These are phyloP conservation scores for Rhynchospora pubera DNA, from an alignment of 176 grass and related monocot genomes.

Conservation along the genomic window DNA sequence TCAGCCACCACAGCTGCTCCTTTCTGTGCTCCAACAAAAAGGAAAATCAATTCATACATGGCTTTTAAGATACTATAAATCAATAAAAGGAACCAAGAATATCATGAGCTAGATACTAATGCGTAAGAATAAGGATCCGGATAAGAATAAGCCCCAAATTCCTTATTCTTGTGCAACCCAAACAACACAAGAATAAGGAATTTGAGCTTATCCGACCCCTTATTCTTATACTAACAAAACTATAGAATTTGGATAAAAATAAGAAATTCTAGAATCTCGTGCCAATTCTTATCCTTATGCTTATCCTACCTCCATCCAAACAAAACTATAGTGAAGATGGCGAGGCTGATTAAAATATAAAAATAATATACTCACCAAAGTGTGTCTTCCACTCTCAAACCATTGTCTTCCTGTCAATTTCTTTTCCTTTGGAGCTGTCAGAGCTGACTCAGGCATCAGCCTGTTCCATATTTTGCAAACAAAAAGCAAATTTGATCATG, in stretches of 20 bases:
- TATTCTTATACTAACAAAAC: too few species aligned
- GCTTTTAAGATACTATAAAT: neutral
- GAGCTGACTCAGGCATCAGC: conserved; percentile 95
- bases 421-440: conserved; percentile 86
- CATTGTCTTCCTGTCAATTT: conserved; percentile 76
- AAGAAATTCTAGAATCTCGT: too few species aligned
- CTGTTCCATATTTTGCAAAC: conserved; percentile 39
- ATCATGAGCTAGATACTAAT: neutral
- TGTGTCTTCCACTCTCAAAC: conserved; percentile 89
- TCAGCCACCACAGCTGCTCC: conserved; percentile 62
- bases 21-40: conserved; percentile 46
- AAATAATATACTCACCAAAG: conserved; percentile 35
- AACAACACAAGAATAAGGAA: too few species aligned
- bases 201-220: too few species aligned
- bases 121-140: too few species aligned
- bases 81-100: conserved; percentile 1
- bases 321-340: neutral
- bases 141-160: too few species aligned
- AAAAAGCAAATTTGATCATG: conserved; percentile 14
- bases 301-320: too few species aligned
- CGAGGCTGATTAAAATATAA: neutral
- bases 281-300: too few species aligned
- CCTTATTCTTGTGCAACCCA: too few species aligned
- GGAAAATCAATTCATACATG: conserved; percentile 1
- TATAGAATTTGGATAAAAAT: too few species aligned